These are phyloP conservation scores for Ettlia oleoabundans DNA, from an alignment of 139 green algal genomes.

Conservation along the genomic window DNA sequence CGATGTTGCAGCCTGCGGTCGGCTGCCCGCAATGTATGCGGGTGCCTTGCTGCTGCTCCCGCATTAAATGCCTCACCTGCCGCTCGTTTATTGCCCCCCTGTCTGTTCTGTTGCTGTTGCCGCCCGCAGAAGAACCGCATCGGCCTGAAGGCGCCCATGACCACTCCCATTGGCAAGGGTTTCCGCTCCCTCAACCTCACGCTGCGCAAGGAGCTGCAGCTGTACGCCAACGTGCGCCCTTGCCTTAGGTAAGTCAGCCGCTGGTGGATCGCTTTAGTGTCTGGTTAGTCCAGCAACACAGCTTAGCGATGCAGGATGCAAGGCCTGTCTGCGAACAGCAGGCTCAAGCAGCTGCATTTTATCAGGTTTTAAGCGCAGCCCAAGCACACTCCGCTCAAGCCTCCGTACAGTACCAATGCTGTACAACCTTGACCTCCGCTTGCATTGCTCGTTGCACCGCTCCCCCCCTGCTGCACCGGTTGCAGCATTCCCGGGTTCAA, in stretches of 20 bases:
- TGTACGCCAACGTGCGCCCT: slow-evolving; percentile 97
- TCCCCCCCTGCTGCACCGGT: neutral
- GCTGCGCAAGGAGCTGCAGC: slow-evolving; percentile 94
- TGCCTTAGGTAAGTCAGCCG: slow-evolving; percentile 87
- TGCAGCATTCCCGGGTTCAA: slow-evolving; percentile 93
- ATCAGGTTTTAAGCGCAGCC: no score
- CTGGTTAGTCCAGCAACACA: no score
- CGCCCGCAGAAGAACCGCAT: slow-evolving; percentile 79
- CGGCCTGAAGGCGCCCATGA: slow-evolving; percentile 96
- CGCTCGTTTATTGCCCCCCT: neutral
- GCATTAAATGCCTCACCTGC: neutral
- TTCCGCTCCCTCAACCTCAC: slow-evolving; percentile 94
- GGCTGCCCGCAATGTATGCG: no score
- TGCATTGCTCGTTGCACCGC: neutral
- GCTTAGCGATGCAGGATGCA: no score
- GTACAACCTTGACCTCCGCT: neutral
- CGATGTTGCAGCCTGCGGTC: no score
- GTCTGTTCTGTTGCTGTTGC: neutral
- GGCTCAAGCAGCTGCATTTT: no score
- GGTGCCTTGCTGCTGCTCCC: neutral
- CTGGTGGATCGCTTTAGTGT: no score
- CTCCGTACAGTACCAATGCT: no score
- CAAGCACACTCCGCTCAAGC: no score
- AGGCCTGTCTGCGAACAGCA: no score
- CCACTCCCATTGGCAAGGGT: slow-evolving; percentile 98